Conservation (phyloP, 768 basidiomycete species). For the Mycena latifolia region DNA sequence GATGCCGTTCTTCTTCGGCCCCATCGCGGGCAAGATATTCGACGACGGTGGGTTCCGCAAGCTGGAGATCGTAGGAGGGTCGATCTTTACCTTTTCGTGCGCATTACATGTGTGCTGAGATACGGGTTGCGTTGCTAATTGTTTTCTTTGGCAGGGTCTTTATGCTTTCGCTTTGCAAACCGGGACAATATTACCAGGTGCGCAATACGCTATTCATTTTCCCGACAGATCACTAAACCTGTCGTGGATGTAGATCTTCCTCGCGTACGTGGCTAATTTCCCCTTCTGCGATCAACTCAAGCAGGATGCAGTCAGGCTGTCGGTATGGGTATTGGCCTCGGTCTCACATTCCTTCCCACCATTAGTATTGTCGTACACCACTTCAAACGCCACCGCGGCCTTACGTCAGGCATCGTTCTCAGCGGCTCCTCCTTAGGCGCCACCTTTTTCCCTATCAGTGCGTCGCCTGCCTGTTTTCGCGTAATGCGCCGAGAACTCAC, state of each 20-base stretch:
- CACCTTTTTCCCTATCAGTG: constrained; percentile 16
- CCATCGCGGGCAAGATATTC: too few species aligned
- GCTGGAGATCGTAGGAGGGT: too few species aligned
- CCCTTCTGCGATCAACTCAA: too few species aligned
- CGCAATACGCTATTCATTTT: too few species aligned
- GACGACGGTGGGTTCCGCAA: too few species aligned
- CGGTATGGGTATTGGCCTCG: constrained; percentile 24
- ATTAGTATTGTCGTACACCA: constrained; percentile 12
- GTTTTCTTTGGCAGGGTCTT: not conserved
- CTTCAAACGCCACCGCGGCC: constrained; percentile 6
- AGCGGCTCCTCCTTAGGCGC: constrained; percentile 13
- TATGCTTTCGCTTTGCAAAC: not conserved
- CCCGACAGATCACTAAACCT: too few species aligned
- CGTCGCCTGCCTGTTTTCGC: not conserved
- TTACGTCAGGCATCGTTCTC: constrained; percentile 16
- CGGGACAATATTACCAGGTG: not conserved
- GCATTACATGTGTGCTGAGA: too few species aligned
- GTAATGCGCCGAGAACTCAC: not conserved
- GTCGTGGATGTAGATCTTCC: not conserved
- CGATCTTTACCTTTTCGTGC: too few species aligned
- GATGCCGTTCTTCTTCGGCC: too few species aligned
- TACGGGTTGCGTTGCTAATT: too few species aligned
- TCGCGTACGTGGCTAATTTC: not conserved
- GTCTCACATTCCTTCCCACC: constrained; percentile 7
- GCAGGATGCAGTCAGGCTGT: constrained; percentile 10